phyloP scores from a whole-genome alignment of 1,139 yeast species.

The Suhomyces anneliseae region DNA sequence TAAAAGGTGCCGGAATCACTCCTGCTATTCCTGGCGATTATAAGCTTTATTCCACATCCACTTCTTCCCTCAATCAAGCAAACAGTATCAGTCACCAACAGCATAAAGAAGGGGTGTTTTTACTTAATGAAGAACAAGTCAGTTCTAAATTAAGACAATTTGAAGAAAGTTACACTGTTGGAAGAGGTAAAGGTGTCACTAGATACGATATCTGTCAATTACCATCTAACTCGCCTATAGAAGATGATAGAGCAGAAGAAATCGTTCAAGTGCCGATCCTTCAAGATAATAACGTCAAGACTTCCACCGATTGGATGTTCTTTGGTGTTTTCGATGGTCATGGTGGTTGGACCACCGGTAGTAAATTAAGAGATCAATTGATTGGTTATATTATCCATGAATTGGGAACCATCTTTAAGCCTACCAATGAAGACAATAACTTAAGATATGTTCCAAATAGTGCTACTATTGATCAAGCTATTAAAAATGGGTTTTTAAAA shows the following conservation, averaged over 20 bases:
- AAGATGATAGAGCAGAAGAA: constrained; percentile 88
- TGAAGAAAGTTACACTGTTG: constrained; percentile 79
- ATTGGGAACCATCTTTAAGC: constrained; percentile 65
- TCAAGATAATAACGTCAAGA: constrained; percentile 51
- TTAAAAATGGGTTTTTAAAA: constrained; percentile 75
- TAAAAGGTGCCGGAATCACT: constrained; percentile 9
- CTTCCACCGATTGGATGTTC: constrained; percentile 84
- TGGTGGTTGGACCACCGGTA: constrained; percentile 93
- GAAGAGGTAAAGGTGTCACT: constrained; percentile 87
- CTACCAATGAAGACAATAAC: constrained; percentile 48
- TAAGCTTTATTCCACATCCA: constrained; percentile 45
- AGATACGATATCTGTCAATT: constrained; percentile 89
- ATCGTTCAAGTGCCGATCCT: constrained; percentile 77
- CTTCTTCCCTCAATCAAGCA: constrained; percentile 42
- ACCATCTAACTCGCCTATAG: constrained; percentile 91
- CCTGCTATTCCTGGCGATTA: constrained; percentile 21
- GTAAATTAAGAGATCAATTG: constrained; percentile 76
- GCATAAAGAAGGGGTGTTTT: constrained; percentile 42
- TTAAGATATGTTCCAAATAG: constrained; percentile 59
- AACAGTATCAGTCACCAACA: constrained; percentile 45
- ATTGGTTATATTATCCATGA: constrained; percentile 77
- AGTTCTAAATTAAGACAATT: constrained; percentile 64
- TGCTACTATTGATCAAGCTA: constrained; percentile 74
- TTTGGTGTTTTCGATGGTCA: constrained; percentile 98
- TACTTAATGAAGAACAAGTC: constrained; percentile 74